Base-by-base conservation (phyloP, 225 moss, liverwort and hornwort species). In the Asterella californica region DNA sequence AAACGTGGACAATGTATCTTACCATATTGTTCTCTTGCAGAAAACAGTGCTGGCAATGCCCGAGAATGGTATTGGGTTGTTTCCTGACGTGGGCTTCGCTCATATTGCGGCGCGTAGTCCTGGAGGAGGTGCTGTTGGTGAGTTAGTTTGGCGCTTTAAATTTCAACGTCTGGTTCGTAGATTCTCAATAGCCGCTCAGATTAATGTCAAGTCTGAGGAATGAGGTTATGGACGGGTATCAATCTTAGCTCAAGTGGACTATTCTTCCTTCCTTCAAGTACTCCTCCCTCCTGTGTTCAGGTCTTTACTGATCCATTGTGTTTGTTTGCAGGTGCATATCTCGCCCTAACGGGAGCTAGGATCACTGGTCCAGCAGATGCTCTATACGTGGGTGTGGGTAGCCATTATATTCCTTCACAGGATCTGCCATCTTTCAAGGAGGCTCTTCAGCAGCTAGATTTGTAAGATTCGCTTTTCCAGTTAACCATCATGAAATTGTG, bases 71-170 rank as follows among this genome's bases (percentile, higher is more conserved):
- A 99, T 99, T 62, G 94, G 97, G 11, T 88, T 99, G 75, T 99
- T 99, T 83, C 97, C 94, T 83, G 94, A 99, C 89, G 93, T 99
- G 70, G 97, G 94, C 54, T 99, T 99, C 79, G 93, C 93, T 32
- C 87, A 90, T 82, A 85, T 94, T 59, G 91, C 89, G 71, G 88
- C 90, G 71, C 84, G 83, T 81, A 89, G 87, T 86, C 94, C 94
- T 74, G 94, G 97, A 86, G 83, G 86, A 62, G 97, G 97, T 89
- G 86, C 94, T 76, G 87, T 94, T 7, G 94, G 94, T 97, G 82
- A 83, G 80, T 61, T 15, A 15, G 21, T 52, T 74, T 1, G 10
- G 47, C 47, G 2, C 71, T 46, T 46, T 14, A n/a, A 15, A 48
- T 47, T 47, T 27, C 0, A 71, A 21, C n/a, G 10, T 27, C 12